Percentiles rank a stretch among this genome's conserved stretches.
These are phyloP conservation scores for Viola pubescens DNA, from an alignment of 441 rosid genomes.

Conservation along the genomic window DNA sequence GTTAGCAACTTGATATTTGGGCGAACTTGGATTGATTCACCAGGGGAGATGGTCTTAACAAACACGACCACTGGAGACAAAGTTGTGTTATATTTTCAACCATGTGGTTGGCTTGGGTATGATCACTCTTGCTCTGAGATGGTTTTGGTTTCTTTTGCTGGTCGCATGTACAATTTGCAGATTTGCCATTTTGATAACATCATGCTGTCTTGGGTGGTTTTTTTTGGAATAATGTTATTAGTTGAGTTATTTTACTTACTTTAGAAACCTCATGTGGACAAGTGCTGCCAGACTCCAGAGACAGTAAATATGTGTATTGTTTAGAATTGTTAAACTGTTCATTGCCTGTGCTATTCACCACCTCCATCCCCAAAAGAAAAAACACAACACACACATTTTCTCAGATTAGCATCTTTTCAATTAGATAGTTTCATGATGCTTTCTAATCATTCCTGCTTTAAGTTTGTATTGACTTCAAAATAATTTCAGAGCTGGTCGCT, in stretches of 20 bases:
- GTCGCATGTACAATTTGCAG: neutral
- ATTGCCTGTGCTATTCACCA: too few species aligned
- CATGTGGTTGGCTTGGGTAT: slow-evolving; percentile 99
- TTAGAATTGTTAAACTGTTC: too few species aligned
- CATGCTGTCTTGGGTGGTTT: neutral
- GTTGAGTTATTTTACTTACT: neutral
- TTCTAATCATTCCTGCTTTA: neutral
- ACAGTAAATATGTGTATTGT: too few species aligned
- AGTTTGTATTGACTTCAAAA: neutral
- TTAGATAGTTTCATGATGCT: neutral
- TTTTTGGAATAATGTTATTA: neutral
- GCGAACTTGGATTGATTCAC: slow-evolving; percentile 92
- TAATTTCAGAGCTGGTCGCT: slow-evolving; percentile 81
- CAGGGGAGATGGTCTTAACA: slow-evolving; percentile 93
- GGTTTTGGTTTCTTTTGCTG: slow-evolving; percentile 3
- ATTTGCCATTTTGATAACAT: slow-evolving; percentile 3
- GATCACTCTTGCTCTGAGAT: slow-evolving; percentile 14
- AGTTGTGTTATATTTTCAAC: slow-evolving; percentile 89
- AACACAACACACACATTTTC: too few species aligned
- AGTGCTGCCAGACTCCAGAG: neutral
- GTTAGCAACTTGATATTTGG: slow-evolving; percentile 93
- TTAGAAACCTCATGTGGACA: neutral
- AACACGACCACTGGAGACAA: slow-evolving; percentile 90
- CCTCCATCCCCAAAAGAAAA: too few species aligned
- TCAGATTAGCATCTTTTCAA: neutral